These are phyloP conservation scores for Croton laevigatus DNA, from an alignment of 441 rosid genomes.

Conservation along the genomic window DNA sequence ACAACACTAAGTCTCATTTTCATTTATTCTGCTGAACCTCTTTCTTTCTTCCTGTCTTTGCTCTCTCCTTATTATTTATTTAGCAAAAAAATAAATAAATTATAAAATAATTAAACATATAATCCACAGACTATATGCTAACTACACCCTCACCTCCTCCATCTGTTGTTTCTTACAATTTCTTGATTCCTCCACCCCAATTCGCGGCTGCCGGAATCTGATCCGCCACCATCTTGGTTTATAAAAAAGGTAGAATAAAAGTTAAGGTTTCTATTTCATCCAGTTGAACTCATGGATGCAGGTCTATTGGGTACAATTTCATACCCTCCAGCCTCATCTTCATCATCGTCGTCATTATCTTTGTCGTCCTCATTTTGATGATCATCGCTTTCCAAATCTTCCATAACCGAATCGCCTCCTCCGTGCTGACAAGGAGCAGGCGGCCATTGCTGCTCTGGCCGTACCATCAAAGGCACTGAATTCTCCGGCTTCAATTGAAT, in stretches of 20 bases:
- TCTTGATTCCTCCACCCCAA: slow-evolving; percentile 24
- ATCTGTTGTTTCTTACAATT: slow-evolving; percentile 23
- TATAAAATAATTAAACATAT: slow-evolving; percentile 35
- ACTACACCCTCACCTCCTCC: slow-evolving; percentile 17
- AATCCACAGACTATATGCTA: slow-evolving; percentile 36
- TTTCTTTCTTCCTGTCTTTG: slow-evolving; percentile 19
- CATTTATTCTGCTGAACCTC: slow-evolving; percentile 20
- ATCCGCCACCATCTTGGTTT: not conserved
- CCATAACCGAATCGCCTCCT: slow-evolving; percentile 27
- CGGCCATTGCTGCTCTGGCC: slow-evolving; percentile 81
- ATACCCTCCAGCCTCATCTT: slow-evolving; percentile 49
- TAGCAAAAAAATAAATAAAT: slow-evolving; percentile 45
- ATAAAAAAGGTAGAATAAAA: not conserved
- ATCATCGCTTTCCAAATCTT: slow-evolving; percentile 48
- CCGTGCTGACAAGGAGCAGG: slow-evolving; percentile 31
- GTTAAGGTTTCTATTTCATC: slow-evolving; percentile 12
- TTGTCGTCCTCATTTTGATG: slow-evolving; percentile 38
- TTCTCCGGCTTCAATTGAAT: slow-evolving; percentile 42
- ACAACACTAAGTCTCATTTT: slow-evolving; percentile 22
- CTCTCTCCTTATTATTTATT: slow-evolving; percentile 29
- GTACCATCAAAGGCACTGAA: slow-evolving; percentile 56
- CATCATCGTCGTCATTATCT: slow-evolving; percentile 40
- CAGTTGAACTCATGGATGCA: slow-evolving; percentile 34
- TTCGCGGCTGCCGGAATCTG: slow-evolving; percentile 21
- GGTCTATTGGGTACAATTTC: slow-evolving; percentile 61